Evolutionary conservation across 176 grass and related monocot species (phyloP).

Genomic region (Juncus effusus): DNA sequence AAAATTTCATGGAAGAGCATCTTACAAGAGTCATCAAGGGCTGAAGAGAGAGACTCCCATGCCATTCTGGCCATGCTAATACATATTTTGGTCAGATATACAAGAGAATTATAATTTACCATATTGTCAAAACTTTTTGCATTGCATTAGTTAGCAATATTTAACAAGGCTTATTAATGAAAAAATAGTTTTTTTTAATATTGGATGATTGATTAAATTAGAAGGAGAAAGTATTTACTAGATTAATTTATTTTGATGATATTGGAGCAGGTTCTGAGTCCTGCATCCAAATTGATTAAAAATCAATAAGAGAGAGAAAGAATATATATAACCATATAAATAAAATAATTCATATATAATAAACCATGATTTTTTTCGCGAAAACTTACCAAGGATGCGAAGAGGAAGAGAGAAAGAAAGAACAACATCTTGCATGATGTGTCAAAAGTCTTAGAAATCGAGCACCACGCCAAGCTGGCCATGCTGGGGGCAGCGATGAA

Average conservation of each 20-base stretch:
- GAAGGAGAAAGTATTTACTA: neutral
- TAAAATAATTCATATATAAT: neutral
- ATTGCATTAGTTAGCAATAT: too few species aligned
- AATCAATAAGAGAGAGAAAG: neutral
- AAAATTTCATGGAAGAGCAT: too few species aligned
- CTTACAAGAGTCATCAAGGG: too few species aligned
- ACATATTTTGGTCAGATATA: too few species aligned
- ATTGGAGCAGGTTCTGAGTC: too few species aligned
- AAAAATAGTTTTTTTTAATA: too few species aligned
- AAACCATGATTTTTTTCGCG: neutral
- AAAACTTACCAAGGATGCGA: conserved; percentile 61
- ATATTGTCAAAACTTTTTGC: too few species aligned
- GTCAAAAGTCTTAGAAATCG: conserved; percentile 54
- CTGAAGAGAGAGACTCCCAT: too few species aligned
- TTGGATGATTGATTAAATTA: too few species aligned
- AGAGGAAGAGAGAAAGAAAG: conserved; percentile 91
- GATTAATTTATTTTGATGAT: neutral
- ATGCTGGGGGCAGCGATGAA: conserved; percentile 88
- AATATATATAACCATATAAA: neutral
- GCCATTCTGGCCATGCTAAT: too few species aligned
- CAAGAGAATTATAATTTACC: too few species aligned
- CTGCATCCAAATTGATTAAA: neutral
- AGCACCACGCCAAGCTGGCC: conserved; percentile 69
- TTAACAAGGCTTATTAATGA: too few species aligned
- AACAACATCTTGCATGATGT: conserved; percentile 88